Base-by-base conservation (phyloP, 768 basidiomycete species). In the Paxillus ammoniavirescens region DNA sequence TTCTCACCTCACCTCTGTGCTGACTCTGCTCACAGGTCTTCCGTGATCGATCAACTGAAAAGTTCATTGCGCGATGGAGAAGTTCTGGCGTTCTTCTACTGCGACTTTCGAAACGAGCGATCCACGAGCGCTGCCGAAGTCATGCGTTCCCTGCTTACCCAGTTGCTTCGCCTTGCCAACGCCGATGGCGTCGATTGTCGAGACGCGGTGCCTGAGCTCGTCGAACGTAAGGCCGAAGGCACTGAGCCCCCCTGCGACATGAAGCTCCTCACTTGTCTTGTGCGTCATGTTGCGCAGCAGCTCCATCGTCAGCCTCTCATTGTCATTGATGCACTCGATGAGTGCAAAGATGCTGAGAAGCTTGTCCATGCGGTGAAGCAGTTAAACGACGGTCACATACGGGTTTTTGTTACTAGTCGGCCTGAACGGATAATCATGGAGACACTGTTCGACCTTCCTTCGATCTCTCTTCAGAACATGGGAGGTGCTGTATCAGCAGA, bases 271-370 rank as follows among this genome's bases (percentile, higher is more conserved):
- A 14, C 9, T 1, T 9, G 26, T 40, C 40, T 49, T 3, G 15
- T 40, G 7, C 17, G 44, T 17, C 8, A 45, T 35, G 28, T 45
- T 42, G 43, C 53, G 52, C 21, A 21, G 21, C 2, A 30, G 4
- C 1, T 53, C n/a, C 14, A 2, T 8, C 45, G n/a, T 2, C 54
- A 15, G 7, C 62, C 58, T 0, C 17, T 53, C 9, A 1, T 61
- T 2, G 47, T 56, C 5, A 42, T 64, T 1, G 61, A 64, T 18
- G 62, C 54, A 0, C 37, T 64, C 1, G 62, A 64, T 21, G 61
- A 63, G 42, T 63, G 62, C 35, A 21, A 42, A 15, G 53, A 59
- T 5, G 5, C 57, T 4, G 43, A 57, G 8, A 15, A 23, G 0
- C 50, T 59, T 13, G 23, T 62, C 0, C 15, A 28, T 10, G 55